phyloP scores from a whole-genome alignment of 495 filamentous ascomycete species.

The Neurospora sp. region DNA sequence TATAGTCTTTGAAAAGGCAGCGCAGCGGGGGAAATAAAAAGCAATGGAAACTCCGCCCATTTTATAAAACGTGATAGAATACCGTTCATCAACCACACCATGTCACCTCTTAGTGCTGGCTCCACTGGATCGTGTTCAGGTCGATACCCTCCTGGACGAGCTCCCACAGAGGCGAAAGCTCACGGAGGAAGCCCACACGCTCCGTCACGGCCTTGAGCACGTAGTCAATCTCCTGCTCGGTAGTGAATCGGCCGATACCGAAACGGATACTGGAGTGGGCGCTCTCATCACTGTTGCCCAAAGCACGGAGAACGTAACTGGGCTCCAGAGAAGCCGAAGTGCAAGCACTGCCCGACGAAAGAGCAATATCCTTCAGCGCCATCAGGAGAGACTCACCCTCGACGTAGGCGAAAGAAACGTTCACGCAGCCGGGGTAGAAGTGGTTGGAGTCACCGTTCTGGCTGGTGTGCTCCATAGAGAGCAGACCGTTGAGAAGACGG shows the following conservation, averaged over 20 bases:
- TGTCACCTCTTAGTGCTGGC: slow-evolving; percentile 57
- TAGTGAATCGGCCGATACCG: slow-evolving; percentile 94
- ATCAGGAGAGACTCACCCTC: slow-evolving; percentile 97
- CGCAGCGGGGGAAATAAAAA: background rate
- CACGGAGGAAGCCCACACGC: slow-evolving; percentile 82
- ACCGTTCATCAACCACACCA: background rate
- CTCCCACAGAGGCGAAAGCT: slow-evolving; percentile 96
- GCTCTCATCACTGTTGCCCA: slow-evolving; percentile 93
- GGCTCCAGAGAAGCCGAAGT: slow-evolving; percentile 95
- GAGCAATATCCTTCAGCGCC: slow-evolving; percentile 95
- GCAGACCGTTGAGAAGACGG: slow-evolving; percentile 67
- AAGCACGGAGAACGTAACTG: slow-evolving; percentile 85
- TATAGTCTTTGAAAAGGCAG: background rate
- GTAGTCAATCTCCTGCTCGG: slow-evolving; percentile 92
- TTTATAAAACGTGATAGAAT: background rate
- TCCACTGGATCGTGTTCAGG: slow-evolving; percentile 96
- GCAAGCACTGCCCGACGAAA: slow-evolving; percentile 94
- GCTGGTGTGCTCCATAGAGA: slow-evolving; percentile 81
- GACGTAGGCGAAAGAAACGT: slow-evolving; percentile 95
- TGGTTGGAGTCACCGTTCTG: slow-evolving; percentile 77
- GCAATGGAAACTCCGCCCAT: background rate
- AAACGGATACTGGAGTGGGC: slow-evolving; percentile 97
- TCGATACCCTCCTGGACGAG: slow-evolving; percentile 95
- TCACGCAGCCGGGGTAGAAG: slow-evolving; percentile 95
- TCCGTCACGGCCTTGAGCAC: slow-evolving; percentile 89